Evolutionary conservation across 2,329 filamentous ascomycete species (phyloP).

Genomic region (Fusarium falciforme): DNA sequence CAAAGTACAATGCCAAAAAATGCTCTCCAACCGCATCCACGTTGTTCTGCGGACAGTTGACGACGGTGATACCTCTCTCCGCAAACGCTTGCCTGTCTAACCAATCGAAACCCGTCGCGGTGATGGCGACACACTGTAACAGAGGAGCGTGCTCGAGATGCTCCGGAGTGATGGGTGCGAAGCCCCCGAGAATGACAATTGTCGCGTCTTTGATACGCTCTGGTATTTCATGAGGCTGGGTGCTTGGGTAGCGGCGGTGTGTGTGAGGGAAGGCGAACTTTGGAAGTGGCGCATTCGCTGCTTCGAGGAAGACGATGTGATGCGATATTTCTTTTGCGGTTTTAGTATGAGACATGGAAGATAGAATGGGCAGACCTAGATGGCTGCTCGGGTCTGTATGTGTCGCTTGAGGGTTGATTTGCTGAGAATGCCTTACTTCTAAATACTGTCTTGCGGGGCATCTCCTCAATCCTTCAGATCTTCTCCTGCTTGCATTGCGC

Average conservation of each 20-base stretch:
- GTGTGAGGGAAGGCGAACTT: neutral
- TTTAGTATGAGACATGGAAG: neutral
- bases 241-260: neutral
- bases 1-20: neutral
- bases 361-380: neutral
- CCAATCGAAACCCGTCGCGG: neutral
- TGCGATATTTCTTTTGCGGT: neutral
- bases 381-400: neutral
- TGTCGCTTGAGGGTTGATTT: neutral
- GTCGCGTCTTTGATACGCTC: neutral
- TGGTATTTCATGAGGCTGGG: neutral
- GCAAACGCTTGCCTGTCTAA: neutral
- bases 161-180: neutral
- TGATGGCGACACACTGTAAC: neutral
- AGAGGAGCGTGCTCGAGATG: neutral
- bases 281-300: neutral
- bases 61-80: neutral
- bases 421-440: neutral
- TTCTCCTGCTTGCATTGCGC: neutral
- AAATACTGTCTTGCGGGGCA: neutral
- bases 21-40: neutral
- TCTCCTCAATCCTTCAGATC: neutral
- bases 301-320: neutral
- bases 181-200: neutral
- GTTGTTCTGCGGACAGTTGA: neutral